Percentiles rank a stretch among this genome's conserved stretches.
Conservation (phyloP, 257 asterid species). For the Oldenlandia corymbosa region DNA sequence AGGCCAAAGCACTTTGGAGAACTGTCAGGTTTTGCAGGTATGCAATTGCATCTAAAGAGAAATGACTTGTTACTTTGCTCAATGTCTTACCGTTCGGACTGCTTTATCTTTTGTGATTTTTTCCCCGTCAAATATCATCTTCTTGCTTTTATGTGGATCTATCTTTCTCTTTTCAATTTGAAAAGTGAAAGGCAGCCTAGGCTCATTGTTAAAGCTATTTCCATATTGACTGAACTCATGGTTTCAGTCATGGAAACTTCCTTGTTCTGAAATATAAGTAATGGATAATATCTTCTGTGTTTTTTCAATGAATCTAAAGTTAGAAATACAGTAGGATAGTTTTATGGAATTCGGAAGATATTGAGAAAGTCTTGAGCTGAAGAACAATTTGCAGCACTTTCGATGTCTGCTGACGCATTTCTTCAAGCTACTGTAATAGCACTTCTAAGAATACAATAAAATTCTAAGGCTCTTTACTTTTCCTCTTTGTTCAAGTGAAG, state of each 20-base stretch:
- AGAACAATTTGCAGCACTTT: not conserved
- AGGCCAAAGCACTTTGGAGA: constrained; percentile 87
- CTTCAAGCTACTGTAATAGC: not conserved
- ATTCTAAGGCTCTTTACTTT: not conserved
- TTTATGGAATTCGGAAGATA: not conserved
- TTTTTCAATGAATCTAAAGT: not conserved
- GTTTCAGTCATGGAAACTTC: no score
- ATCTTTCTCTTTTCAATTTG: not conserved
- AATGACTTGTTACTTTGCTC: not conserved
- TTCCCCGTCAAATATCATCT: not conserved
- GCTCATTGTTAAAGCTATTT: no score
- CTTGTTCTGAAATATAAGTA: not conserved
- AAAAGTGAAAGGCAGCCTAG: not conserved
- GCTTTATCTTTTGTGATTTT: not conserved
- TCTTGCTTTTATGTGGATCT: not conserved
- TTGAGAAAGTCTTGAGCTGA: not conserved
- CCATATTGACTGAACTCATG: no score
- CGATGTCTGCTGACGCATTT: not conserved
- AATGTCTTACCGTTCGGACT: no score
- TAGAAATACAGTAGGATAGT: not conserved
- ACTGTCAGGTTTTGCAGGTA: constrained; percentile 97
- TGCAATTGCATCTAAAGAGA: not conserved
- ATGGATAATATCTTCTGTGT: not conserved
- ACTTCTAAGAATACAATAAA: not conserved
- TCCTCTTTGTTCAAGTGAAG: not conserved